Base-by-base conservation (phyloP, 2,329 filamentous ascomycete species). In the Aspergillus amoenus region DNA sequence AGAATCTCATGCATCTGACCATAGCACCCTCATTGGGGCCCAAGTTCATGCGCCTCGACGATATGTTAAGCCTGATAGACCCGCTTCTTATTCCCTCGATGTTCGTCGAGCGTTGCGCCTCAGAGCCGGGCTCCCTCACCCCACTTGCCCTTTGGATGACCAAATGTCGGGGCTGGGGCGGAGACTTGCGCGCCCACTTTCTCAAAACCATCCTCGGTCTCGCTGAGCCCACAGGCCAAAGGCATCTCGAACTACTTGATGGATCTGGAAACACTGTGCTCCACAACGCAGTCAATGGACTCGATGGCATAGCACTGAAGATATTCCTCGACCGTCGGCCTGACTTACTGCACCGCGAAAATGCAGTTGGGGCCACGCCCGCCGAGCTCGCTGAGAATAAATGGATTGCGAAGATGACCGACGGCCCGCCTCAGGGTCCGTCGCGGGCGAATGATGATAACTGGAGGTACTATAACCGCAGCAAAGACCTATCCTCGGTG, bases 331-430 rank as follows among this genome's bases (percentile, higher is more conserved):
- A 82, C 9, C 76, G 76, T 62, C 79, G 83, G 17, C 83, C 87
- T 0, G 78, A 79, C 24, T 77, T 92, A 2, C 75, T 91, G 0
- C 81, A 84, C 63, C 83, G 86, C 21, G 91, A 94, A 70, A 93
- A 93, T 63, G 84, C 89, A 0, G 89, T 89, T 0, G 91, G 91
- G 2, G 81, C 84, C 15, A 94, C 90, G 0, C 88, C 90, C 0
- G 79, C 82, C 27, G 90, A 94, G 17, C 59, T 73, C 32, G 68
- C 68, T 2, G 64, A 64, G 6, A 65, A 67, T 34, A 55, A 55
- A 7, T 74, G 71, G 71, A 49, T 68, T 6, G 56, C 63, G 1
- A 48, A 67, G 4, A 63, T 51, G 2, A 71, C 69, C 7, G 48
- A 40, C 0, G 32, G 55, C 1, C 62, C 64, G 13, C 64, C 67